phyloP scores from a whole-genome alignment of 345 rosid genomes.

The Balakata baccata region DNA sequence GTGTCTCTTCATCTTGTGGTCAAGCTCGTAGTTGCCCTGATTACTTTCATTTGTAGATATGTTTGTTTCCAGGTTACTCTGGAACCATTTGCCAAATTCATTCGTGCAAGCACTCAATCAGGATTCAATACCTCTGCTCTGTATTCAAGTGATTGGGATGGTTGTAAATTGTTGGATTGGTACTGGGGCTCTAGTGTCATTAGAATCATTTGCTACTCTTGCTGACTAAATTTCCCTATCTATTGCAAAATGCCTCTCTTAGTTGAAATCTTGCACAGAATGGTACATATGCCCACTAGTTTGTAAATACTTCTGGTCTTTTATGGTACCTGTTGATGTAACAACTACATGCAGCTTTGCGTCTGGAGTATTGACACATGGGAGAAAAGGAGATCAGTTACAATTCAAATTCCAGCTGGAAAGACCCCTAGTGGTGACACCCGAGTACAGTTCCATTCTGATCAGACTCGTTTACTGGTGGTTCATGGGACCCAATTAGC shows the following conservation, averaged over 20 bases:
- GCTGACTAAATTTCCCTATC: neutral
- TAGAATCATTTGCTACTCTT: neutral
- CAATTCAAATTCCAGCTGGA: slow-evolving; percentile 64
- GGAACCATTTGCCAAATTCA: too few species aligned
- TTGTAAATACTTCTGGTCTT: neutral
- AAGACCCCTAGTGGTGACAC: slow-evolving; percentile 66
- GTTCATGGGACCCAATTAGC: slow-evolving; percentile 84
- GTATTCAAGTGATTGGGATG: neutral
- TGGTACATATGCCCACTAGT: neutral
- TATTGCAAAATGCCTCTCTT: neutral
- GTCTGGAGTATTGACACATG: slow-evolving; percentile 85
- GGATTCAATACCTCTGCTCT: too few species aligned
- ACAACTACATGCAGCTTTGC: slow-evolving; percentile 45
- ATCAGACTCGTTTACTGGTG: slow-evolving; percentile 66
- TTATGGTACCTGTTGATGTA: neutral
- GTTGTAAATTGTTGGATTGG: neutral
- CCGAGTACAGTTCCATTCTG: slow-evolving; percentile 71
- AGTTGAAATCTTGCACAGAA: too few species aligned
- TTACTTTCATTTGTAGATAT: neutral
- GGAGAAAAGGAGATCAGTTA: slow-evolving; percentile 71
- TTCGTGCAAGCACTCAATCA: too few species aligned
- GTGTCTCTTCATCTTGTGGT: neutral
- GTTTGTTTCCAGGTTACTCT: neutral
- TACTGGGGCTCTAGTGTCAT: neutral
- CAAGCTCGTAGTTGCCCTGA: neutral